Base-by-base conservation (phyloP, 345 rosid genomes). In the rapeseed (Brassica napus) region DNA sequence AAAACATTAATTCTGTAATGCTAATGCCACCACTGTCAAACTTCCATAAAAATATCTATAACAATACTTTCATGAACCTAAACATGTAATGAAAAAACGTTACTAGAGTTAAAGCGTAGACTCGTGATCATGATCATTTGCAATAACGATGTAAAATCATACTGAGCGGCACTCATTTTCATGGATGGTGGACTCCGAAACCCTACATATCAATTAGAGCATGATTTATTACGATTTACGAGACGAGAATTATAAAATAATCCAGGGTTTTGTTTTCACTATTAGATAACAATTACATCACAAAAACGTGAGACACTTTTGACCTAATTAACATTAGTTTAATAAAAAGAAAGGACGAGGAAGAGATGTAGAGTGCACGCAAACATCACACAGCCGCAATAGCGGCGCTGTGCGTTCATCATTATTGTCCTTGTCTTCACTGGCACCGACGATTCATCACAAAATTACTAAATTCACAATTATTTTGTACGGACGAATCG, bases 341-440 rank as follows among this genome's bases (percentile, higher is more conserved):
- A 80, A 64, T 70, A 54, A 65, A 42, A 35, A 37, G 69, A 37
- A 49, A 69, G 8, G 59, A 59, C 24, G 72, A 76, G 65, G 72
- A 58, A 23, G 52, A 71, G 71, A 77, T 72, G 65, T 74, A 68
- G 67, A 75, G 82, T 83, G 92, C 86, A 90, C 90, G 88, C 89
- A 89, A 54, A 88, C 83, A 86, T 88, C 85, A 75, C 83, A 84
- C 34, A 60, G 97, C 98, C 97, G 98, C 90, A 84, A 89, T 87
- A 81, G 72, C 93, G 90, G 94, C 93, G 85, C 83, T 79, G 88
- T 23, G 57, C 14, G 37, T 72, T 68, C 70, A 74, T 80, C 15
- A 71, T 60, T 6, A 60, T 71, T 78, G 47, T 71, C 8, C 21
- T 47, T 24, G 21, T 14, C 62, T 55, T 28, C 23, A 65, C 35